Conservation (phyloP, 2,329 filamentous ascomycete genomes). For the Aspergillus melleus region DNA sequence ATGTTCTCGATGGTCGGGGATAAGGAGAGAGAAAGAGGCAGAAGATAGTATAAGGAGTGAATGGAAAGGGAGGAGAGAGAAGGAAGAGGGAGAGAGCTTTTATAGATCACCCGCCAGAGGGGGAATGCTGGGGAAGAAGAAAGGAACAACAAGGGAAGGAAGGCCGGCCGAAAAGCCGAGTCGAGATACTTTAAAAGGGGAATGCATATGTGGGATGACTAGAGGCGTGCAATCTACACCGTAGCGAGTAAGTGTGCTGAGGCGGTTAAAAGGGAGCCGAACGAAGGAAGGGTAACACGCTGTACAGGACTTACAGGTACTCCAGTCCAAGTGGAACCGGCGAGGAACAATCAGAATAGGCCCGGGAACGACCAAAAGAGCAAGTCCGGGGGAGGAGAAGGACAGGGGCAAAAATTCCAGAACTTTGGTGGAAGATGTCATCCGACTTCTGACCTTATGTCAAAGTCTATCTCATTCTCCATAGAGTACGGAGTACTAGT, state of each 20-base stretch:
- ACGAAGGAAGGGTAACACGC: too few species aligned
- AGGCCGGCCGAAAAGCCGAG: background rate
- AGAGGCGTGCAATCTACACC: background rate
- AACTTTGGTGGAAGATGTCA: background rate
- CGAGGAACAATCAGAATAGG: background rate
- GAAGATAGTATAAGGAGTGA: background rate
- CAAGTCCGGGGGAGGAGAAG: conserved; percentile 18
- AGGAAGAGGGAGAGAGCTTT: background rate
- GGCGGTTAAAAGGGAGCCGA: background rate
- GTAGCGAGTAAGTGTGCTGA: background rate
- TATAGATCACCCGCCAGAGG: too few species aligned
- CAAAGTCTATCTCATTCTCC: too few species aligned
- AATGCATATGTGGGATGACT: background rate
- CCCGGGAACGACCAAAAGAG: conserved; percentile 19
- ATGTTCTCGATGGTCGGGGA: conserved; percentile 23
- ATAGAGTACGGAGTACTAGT: too few species aligned
- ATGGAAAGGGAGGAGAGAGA: background rate
- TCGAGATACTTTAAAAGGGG: background rate
- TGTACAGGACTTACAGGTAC: too few species aligned
- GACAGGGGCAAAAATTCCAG: background rate
- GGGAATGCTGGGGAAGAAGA: background rate
- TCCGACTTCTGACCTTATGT: too few species aligned
- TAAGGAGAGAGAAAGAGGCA: conserved; percentile 1
- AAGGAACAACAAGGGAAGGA: background rate
- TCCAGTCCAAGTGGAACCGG: background rate